Conservation (phyloP, 495 filamentous ascomycete genomes). For the Neurospora intermedia region DNA sequence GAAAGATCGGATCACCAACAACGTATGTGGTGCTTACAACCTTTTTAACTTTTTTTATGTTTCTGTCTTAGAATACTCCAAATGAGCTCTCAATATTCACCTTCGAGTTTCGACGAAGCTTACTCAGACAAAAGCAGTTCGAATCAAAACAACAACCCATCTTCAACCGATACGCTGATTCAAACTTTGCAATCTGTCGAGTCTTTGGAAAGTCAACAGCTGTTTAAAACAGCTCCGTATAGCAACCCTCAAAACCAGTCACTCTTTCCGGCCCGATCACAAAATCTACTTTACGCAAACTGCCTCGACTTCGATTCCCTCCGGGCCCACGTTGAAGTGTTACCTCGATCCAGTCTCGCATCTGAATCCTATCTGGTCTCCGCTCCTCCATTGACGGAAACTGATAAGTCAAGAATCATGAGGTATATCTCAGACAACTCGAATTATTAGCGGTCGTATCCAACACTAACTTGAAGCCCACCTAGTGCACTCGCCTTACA, state of each 20-base stretch:
- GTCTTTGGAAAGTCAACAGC: constrained; percentile 7
- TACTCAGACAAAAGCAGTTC: constrained; percentile 38
- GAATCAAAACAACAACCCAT: constrained; percentile 25
- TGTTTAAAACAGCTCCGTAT: constrained; percentile 18
- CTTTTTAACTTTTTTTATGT: constrained; percentile 5
- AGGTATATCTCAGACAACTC: constrained; percentile 22
- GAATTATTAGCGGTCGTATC: not conserved
- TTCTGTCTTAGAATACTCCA: constrained; percentile 3
- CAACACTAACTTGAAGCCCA: constrained; percentile 1
- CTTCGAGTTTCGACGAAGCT: constrained; percentile 25
- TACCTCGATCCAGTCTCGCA: not conserved
- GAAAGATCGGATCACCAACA: constrained; percentile 4
- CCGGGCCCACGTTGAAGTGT: not conserved
- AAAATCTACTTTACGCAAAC: constrained; percentile 19
- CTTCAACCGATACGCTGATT: constrained; percentile 26
- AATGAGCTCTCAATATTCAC: constrained; percentile 25
- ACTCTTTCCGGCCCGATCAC: constrained; percentile 19
- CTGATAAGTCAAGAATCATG: constrained; percentile 23
- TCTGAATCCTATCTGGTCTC: not conserved
- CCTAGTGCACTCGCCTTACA: constrained; percentile 34
- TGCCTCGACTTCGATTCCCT: constrained; percentile 18
- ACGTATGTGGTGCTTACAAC: constrained; percentile 20
- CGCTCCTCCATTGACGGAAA: not conserved
- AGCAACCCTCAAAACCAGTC: constrained; percentile 10
- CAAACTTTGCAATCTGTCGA: constrained; percentile 25